phyloP scores from a whole-genome alignment of 1,284 basidiomycete species.

The Melampsora americana region DNA sequence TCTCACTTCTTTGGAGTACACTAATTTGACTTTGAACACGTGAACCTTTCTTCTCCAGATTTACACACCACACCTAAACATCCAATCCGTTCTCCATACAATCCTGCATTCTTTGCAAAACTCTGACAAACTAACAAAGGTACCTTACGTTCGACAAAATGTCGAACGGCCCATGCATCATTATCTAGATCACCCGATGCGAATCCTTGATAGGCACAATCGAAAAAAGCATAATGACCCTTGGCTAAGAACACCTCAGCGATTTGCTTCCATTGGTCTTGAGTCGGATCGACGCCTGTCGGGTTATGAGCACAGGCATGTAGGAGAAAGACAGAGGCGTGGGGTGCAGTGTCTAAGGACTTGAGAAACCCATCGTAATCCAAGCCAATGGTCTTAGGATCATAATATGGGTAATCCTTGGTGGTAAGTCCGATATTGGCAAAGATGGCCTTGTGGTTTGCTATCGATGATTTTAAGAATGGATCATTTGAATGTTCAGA shows the following conservation, averaged over 20 bases:
- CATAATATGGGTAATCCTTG: slow-evolving; percentile 82
- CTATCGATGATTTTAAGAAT: slow-evolving; percentile 56
- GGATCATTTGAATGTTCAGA: background rate
- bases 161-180: slow-evolving; percentile 90
- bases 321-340: slow-evolving; percentile 77
- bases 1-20: slow-evolving; percentile 82
- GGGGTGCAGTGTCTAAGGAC: slow-evolving; percentile 65
- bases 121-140: slow-evolving; percentile 87
- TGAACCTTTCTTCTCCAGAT: slow-evolving; percentile 69
- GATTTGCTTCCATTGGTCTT: slow-evolving; percentile 80
- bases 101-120: slow-evolving; percentile 91
- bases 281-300: slow-evolving; percentile 88
- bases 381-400: slow-evolving; percentile 80
- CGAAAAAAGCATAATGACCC: slow-evolving; percentile 86
- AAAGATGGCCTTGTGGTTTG: slow-evolving; percentile 87
- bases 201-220: slow-evolving; percentile 93
- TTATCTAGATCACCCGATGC: slow-evolving; percentile 74
- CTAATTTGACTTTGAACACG: slow-evolving; percentile 70
- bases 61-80: slow-evolving; percentile 69
- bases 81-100: slow-evolving; percentile 87
- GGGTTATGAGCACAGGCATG: slow-evolving; percentile 96
- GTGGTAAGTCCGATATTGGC: slow-evolving; percentile 75
- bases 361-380: slow-evolving; percentile 73
- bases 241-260: slow-evolving; percentile 71
- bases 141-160: slow-evolving; percentile 74